Evolutionary conservation across 2,329 filamentous ascomycete species (phyloP), one percentile per base, ranked within the genome.

Genomic region (Byssothecium circinans): DNA sequence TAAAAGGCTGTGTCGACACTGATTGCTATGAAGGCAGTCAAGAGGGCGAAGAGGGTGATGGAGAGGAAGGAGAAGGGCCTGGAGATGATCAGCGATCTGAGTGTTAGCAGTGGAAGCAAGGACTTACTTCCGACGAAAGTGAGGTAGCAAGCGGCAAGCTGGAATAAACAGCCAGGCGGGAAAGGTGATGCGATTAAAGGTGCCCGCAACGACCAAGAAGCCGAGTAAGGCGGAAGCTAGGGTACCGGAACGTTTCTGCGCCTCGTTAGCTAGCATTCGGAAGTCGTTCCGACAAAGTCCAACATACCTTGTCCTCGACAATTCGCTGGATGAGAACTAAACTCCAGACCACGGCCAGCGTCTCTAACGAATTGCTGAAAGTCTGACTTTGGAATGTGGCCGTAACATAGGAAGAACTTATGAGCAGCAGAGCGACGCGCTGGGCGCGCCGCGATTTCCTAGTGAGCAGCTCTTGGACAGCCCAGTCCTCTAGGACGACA

Each of bases 351-450:
- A 99, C 91, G 41, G 92, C 81, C 60, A 99, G 77, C 2, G 94
- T 97, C 76, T 99, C 94, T 57, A 97, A 82, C 52, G 92, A 95
- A 74, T 99, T 99, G 54, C 92, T 97, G 71, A 99, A 97, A 11
- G 94, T 97, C 73, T 99, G 94, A 15, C 90, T 94, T 74, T 99
- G 94, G 74, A 92, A 96, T 36, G 92, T 96, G 92, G 94, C 99
- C 39, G 94, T 99, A 60, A 96, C 92, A 74, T 97, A 99, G 20
- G 91, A 96, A 22, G 92, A 97, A 37, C 92, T 91, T 51, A 96
- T 88, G 47, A 99, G 80, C 37, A 95, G 78, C 36, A 95, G 82
- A 8, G 91, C 89, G 45, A 87, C 77, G 59, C 83, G 83, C 54
- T 90, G 85, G n/a, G 67, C 63, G 56, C 85, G 85, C 53, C 84